phyloP scores from a whole-genome alignment of 306 rosid species.

The Carpinus fangiana region DNA sequence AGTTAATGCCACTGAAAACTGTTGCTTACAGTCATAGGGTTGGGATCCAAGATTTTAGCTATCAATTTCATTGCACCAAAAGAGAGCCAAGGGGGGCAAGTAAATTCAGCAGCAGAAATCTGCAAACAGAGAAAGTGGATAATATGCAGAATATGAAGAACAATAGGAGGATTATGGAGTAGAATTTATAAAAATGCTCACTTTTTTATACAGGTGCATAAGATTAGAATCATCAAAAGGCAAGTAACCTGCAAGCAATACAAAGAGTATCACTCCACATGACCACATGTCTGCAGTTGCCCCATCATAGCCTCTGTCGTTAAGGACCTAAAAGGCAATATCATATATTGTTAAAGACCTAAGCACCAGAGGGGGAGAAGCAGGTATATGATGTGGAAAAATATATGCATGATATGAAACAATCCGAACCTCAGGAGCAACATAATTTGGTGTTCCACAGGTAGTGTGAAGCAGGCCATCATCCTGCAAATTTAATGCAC shows the following conservation, averaged over 20 bases:
- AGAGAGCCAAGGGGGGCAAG: constrained; percentile 96
- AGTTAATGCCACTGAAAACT: neutral
- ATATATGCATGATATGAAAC: constrained; percentile 25
- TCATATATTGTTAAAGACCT: constrained; percentile 22
- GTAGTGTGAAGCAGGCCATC: constrained; percentile 98
- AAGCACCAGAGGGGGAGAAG: constrained; percentile 11
- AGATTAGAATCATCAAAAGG: constrained; percentile 95
- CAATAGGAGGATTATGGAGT: constrained; percentile 3
- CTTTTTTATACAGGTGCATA: constrained; percentile 83
- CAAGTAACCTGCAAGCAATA: constrained; percentile 97
- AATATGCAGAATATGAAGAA: constrained; percentile 25
- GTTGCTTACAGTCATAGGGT: constrained; percentile 79
- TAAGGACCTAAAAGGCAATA: constrained; percentile 67
- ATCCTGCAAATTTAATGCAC: constrained; percentile 54
- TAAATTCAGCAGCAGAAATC: constrained; percentile 91
- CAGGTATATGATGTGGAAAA: neutral
- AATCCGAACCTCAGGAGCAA: constrained; percentile 90
- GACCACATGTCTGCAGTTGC: constrained; percentile 98
- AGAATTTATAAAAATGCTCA: constrained; percentile 39
- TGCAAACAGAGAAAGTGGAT: constrained; percentile 47
- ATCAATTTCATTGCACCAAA: constrained; percentile 89
- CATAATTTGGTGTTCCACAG: constrained; percentile 98
- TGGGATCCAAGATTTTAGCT: constrained; percentile 86
- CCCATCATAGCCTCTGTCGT: constrained; percentile 93
- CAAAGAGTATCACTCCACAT: constrained; percentile 98